These are phyloP conservation scores for Dianthus caryophyllus DNA, from an alignment of 148 eudicot genomes.

Conservation along the genomic window DNA sequence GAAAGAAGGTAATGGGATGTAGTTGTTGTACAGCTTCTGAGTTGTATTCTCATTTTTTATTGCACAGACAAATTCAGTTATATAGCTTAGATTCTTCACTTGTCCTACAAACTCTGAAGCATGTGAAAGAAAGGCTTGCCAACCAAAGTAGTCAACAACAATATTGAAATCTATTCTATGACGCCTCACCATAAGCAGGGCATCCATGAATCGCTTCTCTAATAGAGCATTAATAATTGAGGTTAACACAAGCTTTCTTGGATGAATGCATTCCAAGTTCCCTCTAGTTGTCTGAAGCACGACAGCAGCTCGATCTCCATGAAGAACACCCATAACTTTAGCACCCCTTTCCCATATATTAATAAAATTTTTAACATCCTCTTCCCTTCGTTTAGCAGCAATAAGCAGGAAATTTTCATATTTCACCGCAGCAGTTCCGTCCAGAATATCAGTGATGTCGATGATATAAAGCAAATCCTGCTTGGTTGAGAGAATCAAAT, in stretches of 20 bases:
- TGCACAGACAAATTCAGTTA: conserved; percentile 92
- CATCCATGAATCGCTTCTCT: conserved; percentile 64
- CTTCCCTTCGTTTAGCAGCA: conserved; percentile 52
- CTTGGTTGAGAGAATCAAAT: conserved; percentile 81
- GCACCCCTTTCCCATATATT: conserved; percentile 94
- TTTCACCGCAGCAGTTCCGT: conserved; percentile 45
- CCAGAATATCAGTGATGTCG: conserved; percentile 67
- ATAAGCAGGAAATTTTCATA: conserved; percentile 68
- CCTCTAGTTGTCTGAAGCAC: conserved; percentile 81
- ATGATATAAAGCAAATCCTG: conserved; percentile 82
- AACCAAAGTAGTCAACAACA: conserved; percentile 78
- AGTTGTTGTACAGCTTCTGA: conserved; percentile 63
- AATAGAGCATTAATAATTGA: conserved; percentile 70
- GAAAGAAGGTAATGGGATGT: conserved; percentile 39
- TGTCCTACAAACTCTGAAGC: conserved; percentile 81
- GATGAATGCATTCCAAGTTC: conserved; percentile 86
- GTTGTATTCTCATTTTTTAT: conserved; percentile 67
- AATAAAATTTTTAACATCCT: conserved; percentile 51
- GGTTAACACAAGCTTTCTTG: conserved; percentile 78
- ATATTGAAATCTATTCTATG: conserved; percentile 91
- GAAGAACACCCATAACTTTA: conserved; percentile 68
- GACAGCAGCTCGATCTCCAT: conserved; percentile 92
- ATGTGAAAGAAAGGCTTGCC: conserved; percentile 60
- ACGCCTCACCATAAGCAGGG: conserved; percentile 85
- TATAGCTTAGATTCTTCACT: conserved; percentile 68